Percentiles rank a stretch among this genome's conserved stretches.
Conservation (phyloP, 768 basidiomycete species). For the Cubamyces lactineus region DNA sequence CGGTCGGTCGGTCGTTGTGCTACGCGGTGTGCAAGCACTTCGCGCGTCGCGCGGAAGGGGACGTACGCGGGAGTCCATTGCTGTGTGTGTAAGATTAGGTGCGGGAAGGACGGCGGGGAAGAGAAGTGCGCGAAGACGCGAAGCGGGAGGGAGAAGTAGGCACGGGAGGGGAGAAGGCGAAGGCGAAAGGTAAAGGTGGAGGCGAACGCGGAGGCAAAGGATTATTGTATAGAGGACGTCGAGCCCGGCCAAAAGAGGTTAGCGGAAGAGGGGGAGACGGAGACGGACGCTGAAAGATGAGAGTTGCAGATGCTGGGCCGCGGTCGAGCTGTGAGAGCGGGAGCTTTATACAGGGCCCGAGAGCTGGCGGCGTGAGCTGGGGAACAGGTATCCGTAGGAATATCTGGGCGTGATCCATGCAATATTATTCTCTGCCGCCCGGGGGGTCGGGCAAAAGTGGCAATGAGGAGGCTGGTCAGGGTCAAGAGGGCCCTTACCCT, state of each 20-base stretch:
- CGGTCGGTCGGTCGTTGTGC: neutral
- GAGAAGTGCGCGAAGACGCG: neutral
- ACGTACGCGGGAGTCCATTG: slow-evolving; percentile 17
- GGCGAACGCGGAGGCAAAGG: neutral
- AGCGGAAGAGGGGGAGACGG: slow-evolving; percentile 4
- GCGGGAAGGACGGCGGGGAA: neutral
- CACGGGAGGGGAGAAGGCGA: neutral
- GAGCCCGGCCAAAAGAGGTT: slow-evolving; percentile 20
- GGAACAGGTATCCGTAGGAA: neutral
- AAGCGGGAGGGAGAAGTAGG: slow-evolving; percentile 7
- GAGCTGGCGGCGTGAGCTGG: neutral
- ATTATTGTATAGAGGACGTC: slow-evolving; percentile 14
- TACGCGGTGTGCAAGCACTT: too few relatives aligned
- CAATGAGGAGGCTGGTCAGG: slow-evolving; percentile 17
- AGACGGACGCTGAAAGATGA: slow-evolving; percentile 12
- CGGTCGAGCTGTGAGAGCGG: slow-evolving; percentile 8
- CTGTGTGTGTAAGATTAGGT: neutral
- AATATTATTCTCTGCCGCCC: neutral
- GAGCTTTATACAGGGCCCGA: slow-evolving; percentile 13
- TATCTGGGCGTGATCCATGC: slow-evolving; percentile 1
- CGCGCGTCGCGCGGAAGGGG: neutral
- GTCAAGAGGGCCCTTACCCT: slow-evolving; percentile 4
- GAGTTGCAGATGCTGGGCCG: slow-evolving; percentile 8
- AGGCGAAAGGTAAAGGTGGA: neutral
- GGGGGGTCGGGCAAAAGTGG: slow-evolving; percentile 8